Evolutionary conservation across 2,329 filamentous ascomycete species (phyloP), one percentile per base, ranked within the genome.

Genomic region (Scytalidium sp.): DNA sequence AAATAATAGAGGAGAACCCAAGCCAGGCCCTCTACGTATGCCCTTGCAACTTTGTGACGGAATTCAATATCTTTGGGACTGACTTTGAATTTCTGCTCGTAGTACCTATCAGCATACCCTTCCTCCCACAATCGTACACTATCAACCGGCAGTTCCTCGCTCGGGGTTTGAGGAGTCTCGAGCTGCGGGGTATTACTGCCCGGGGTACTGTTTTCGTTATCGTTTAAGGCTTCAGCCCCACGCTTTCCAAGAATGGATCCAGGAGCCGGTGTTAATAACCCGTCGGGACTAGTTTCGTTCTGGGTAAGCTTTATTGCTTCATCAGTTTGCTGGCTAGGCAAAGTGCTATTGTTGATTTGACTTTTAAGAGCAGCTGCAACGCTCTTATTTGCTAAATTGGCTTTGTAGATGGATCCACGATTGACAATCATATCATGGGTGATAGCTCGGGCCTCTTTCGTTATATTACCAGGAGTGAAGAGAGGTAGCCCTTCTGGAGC

Each of bases 1-100:
- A 97, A 96, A 68, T 99, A 99, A 70, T 99, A 99, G 29, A 92
- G 77, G 45, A 99, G 75, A 36, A 99, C 94, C 94, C 95, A 99
- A 19, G 88, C 88, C 9, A 99, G 79, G 29, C 94, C 94, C 73
- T 97, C 91, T 11, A 93, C 91, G 67, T 99, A 99, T n/a, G 89
- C 83, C 47, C 84, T 82, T 29, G 88, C 94, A 50, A 99, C 95
- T 63, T 90, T 82, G 68, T 92, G 87, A 47, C 93, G 88, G 69
- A 97, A 97, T 46, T 84, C 88, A 44, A 88, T 76, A 66, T 99
- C 88, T 47, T 86, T 81, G 2, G 90, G 84, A 51, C 88, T 84
- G 43, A 90, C 90, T 45, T 90, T 79, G 64, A 99, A 99, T 67
- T 99, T 99, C 67, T 96, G 90, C 66, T 96, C 87, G 65, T 99